These are phyloP conservation scores for Hypomontagnella submonticulosa DNA, from an alignment of 495 filamentous ascomycete species.

Conservation along the genomic window DNA sequence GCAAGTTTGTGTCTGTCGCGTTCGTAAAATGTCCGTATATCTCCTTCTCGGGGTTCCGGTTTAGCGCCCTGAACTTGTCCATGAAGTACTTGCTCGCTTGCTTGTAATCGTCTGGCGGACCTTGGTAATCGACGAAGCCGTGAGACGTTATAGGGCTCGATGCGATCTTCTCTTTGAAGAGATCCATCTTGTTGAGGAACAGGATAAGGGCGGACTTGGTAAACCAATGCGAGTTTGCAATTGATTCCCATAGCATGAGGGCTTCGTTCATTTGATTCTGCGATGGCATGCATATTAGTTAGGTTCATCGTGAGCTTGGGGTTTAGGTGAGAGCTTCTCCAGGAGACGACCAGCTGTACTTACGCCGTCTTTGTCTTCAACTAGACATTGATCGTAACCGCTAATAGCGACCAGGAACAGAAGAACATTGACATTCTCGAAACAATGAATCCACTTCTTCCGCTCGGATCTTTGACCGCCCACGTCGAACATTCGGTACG, in stretches of 20 bases:
- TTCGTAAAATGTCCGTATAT: slow-evolving; percentile 96
- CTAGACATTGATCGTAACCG: slow-evolving; percentile 95
- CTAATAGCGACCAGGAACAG: slow-evolving; percentile 96
- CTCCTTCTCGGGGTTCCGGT: slow-evolving; percentile 85
- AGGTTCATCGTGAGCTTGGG: not conserved
- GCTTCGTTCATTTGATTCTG: slow-evolving; percentile 99
- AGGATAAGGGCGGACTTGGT: slow-evolving; percentile 94
- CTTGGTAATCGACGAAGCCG: slow-evolving; percentile 88
- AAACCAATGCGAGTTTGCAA: slow-evolving; percentile 98
- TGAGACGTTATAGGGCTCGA: slow-evolving; percentile 85
- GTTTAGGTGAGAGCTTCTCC: not conserved
- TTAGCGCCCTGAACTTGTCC: slow-evolving; percentile 87
- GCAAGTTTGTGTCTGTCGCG: slow-evolving; percentile 91
- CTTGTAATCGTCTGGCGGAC: slow-evolving; percentile 62
- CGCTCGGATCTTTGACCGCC: slow-evolving; percentile 96
- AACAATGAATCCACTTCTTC: slow-evolving; percentile 99
- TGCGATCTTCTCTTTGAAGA: slow-evolving; percentile 90
- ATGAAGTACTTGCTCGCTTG: slow-evolving; percentile 85
- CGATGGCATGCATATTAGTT: slow-evolving; percentile 36
- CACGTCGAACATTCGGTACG: slow-evolving; percentile 99
- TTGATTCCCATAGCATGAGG: slow-evolving; percentile 96
- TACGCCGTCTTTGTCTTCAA: slow-evolving; percentile 97
- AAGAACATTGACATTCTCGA: slow-evolving; percentile 94
- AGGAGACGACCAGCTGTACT: slow-evolving; percentile 50
- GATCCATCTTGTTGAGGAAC: slow-evolving; percentile 99